Conservation (phyloP, 768 basidiomycete species). For the Boletus subcaerulescens region DNA sequence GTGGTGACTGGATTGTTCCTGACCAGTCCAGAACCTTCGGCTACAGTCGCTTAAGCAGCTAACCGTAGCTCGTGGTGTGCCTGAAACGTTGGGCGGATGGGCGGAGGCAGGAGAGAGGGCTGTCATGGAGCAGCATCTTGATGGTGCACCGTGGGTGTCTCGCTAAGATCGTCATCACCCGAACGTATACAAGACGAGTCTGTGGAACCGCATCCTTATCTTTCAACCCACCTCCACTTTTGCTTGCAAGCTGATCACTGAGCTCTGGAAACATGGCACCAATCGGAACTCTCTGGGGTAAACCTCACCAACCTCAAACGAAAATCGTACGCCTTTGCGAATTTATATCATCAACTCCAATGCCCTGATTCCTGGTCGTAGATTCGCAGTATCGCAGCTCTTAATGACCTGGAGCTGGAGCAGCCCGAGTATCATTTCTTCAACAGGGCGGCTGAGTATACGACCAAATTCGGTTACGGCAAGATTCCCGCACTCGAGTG, state of each 20-base stretch:
- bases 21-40: too few relatives aligned
- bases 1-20: too few relatives aligned
- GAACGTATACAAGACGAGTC: background rate
- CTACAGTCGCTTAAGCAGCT: too few relatives aligned
- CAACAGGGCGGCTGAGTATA: conserved; percentile 13
- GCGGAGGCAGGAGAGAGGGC: too few relatives aligned
- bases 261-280: conserved; percentile 9
- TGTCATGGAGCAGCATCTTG: too few relatives aligned
- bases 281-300: conserved; percentile 17
- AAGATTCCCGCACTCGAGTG: conserved; percentile 21
- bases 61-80: too few relatives aligned
- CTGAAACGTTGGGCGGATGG: background rate
- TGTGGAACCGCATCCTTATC: background rate
- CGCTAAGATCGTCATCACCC: too few relatives aligned
- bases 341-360: background rate
- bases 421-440: background rate
- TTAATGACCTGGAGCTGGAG: conserved; percentile 13
- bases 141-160: too few relatives aligned
- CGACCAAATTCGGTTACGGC: conserved; percentile 12
- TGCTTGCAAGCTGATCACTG: background rate
- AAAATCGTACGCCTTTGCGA: conserved; percentile 9
- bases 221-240: background rate
- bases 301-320: conserved; percentile 11
- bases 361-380: background rate
- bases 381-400: conserved; percentile 15